Evolutionary conservation across 2,329 filamentous ascomycete species (phyloP), one percentile per base, ranked within the genome.

Genomic region (Claviceps purpurea): DNA sequence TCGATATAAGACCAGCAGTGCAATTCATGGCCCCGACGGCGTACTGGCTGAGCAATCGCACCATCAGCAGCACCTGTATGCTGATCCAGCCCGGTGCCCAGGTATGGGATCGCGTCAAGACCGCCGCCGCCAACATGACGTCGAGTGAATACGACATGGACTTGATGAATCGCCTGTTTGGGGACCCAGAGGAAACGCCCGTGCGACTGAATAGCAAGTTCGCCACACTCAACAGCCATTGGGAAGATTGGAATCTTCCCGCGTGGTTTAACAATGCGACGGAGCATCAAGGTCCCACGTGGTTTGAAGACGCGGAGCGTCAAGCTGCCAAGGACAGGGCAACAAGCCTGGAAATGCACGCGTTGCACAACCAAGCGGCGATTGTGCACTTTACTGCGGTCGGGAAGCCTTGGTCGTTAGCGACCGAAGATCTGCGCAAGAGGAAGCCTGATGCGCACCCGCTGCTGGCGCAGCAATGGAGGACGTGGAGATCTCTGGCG

Each of bases 141-240:
- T 45, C 57, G 2, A 43, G 52, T 39, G 40, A 56, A 16, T 54
- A 56, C 26, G 57, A 59, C 41, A 58, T 58, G 55, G 57, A 59
- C 24, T 45, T 59, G 26, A 37, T 59, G 20, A 59, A 59, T 34
- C 40, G 49, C 14, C 40, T 58, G 7, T 59, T 55, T 24, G 46
- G 42, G 8, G 40, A 40, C 20, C 20, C 37, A 16, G 50, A 45
- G 5, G 13, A 7, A n/a, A 14, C 39, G 7, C 39, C 50, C 1
- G 4, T 8, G 3, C 49, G 49, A 5, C 46, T 59, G 5, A 24
- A 47, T 1, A 53, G 52, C 18, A 56, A 47, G 11, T 59, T 53
- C 26, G 45, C 51, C n/a, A 49, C 53, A 5, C 37, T 59, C 26
- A 58, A 58, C 24, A 55, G 50, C 14, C 55, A 58, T 43, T 59